Percentiles rank a stretch among this genome's conserved stretches.
Evolutionary conservation across 2,329 filamentous ascomycete species (phyloP).

Genomic region (Pseudodiploospora longispora): DNA sequence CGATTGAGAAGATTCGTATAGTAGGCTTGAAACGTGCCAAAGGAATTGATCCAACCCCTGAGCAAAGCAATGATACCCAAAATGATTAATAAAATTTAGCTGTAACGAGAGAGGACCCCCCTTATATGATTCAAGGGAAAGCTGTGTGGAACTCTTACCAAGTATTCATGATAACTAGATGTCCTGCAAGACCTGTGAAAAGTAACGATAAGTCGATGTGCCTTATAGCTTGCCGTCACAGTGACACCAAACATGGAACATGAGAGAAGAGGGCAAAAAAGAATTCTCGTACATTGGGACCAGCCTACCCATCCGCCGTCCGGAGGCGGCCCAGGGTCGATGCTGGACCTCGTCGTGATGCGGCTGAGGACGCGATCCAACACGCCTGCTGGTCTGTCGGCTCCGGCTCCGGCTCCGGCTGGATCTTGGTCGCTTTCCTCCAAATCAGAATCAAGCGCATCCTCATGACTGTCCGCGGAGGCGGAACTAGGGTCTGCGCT

Average conservation of each 20-base stretch:
- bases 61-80: background rate
- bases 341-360: conserved; percentile 31
- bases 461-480: no score
- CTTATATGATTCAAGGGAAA: background rate
- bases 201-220: background rate
- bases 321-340: conserved; percentile 39
- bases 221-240: background rate
- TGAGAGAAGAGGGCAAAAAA: background rate
- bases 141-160: conserved; percentile 24
- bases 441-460: no score
- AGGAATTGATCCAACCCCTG: conserved; percentile 46
- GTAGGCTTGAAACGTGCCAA: conserved; percentile 48
- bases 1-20: conserved; percentile 33
- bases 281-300: conserved; percentile 30
- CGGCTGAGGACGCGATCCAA: conserved; percentile 32
- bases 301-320: conserved; percentile 43
- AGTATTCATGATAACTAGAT: conserved; percentile 43
- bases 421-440: no score
- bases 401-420: background rate
- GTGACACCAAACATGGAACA: background rate
- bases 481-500: no score
- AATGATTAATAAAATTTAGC: background rate
- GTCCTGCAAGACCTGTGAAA: conserved; percentile 16
- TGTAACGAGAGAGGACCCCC: no score
- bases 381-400: conserved; percentile 11